Conservation (phyloP, 495 filamentous ascomycete species). For the Terfezia boudieri region DNA sequence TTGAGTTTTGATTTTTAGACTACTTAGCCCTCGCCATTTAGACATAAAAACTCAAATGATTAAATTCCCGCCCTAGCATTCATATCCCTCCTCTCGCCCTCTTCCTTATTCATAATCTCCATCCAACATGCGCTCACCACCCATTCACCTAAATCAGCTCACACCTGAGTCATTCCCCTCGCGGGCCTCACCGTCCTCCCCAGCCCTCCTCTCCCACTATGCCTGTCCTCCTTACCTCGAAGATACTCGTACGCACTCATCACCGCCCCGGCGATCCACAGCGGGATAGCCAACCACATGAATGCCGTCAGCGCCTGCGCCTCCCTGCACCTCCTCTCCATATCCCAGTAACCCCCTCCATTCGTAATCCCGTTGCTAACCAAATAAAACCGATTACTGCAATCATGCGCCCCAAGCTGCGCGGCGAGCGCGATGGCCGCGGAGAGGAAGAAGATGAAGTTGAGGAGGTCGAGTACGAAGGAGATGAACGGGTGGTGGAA, state of each 20-base stretch:
- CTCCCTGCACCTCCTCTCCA: constrained; percentile 9
- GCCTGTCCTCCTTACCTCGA: background rate
- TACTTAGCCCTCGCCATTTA: no score
- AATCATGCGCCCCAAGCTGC: constrained; percentile 6
- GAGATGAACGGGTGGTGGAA: constrained; percentile 2
- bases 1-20: no score
- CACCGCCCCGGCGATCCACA: constrained; percentile 7
- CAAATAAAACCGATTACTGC: constrained; percentile 4
- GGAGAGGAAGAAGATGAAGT: constrained; percentile 13
- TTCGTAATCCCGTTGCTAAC: constrained; percentile 10
- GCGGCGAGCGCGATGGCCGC: constrained; percentile 15
- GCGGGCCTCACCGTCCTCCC: background rate
- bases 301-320: constrained; percentile 17
- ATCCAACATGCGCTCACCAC: no score
- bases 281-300: constrained; percentile 13
- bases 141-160: no score
- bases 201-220: background rate
- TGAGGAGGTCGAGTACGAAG: constrained; percentile 7
- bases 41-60: no score
- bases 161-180: background rate
- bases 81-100: no score
- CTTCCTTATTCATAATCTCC: no score
- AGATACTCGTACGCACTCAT: constrained; percentile 5
- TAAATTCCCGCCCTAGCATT: no score
- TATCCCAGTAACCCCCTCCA: constrained; percentile 8